Conservation (phyloP, 139 green algal species). For the Chlorella sp. region DNA sequence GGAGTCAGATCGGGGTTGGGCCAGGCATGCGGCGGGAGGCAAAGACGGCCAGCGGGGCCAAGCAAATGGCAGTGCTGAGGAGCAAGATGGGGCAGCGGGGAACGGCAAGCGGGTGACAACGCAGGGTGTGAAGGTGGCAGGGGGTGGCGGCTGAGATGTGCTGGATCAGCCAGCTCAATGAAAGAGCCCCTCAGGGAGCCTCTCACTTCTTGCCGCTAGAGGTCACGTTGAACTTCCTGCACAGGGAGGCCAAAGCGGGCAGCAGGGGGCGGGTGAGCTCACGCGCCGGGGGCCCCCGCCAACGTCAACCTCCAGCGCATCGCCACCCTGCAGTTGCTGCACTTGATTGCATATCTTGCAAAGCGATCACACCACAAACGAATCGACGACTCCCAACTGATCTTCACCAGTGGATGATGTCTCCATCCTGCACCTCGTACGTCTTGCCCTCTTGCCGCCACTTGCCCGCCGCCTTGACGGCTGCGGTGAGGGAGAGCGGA, state of each 20-base stretch:
- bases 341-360: background rate
- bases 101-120: background rate
- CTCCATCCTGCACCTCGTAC: slow-evolving; percentile 92
- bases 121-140: background rate
- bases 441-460: slow-evolving; percentile 97
- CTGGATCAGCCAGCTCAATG: background rate
- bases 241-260: background rate
- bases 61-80: slow-evolving; percentile 19
- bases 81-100: background rate
- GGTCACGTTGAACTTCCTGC: slow-evolving; percentile 49
- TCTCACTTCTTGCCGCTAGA: slow-evolving; percentile 36
- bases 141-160: background rate
- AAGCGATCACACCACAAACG: background rate
- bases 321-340: background rate
- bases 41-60: no score
- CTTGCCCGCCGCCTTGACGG: slow-evolving; percentile 95
- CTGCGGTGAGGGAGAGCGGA: background rate
- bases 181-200: background rate
- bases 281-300: no score
- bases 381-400: background rate
- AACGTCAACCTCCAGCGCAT: background rate
- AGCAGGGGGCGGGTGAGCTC: background rate
- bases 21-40: no score
- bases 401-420: slow-evolving; percentile 87
- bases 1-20: no score